Percentiles rank a stretch among this genome's conserved stretches.
phyloP scores from a whole-genome alignment of 2,329 filamentous ascomycete species.

The Aspergillus carbonarius region DNA sequence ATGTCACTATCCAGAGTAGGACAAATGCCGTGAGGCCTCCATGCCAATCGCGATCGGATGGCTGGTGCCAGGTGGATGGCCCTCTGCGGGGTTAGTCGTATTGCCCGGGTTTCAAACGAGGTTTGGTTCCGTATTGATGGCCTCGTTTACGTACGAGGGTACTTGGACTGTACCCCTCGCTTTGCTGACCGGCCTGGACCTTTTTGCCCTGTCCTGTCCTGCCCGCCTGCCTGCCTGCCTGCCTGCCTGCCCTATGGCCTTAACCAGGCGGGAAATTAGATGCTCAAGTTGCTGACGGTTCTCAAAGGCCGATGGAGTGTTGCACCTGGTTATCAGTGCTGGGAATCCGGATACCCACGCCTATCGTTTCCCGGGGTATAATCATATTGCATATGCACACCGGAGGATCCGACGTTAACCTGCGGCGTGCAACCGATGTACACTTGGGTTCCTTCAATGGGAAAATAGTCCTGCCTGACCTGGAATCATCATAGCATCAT shows the following conservation, averaged over 20 bases:
- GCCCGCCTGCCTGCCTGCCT: neutral
- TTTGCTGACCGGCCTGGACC: neutral
- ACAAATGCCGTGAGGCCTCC: neutral
- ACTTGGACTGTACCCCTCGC: constrained; percentile 3
- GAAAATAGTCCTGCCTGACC: neutral
- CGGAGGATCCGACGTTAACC: neutral
- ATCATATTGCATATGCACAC: neutral
- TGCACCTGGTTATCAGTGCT: neutral
- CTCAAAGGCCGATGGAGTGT: neutral
- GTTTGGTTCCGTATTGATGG: neutral
- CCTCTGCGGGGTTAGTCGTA: neutral
- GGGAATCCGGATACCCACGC: neutral
- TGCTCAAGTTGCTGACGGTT: neutral
- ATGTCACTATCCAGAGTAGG: neutral
- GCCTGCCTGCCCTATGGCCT: neutral
- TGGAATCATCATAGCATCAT: constrained; percentile 7
- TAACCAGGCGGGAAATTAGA: neutral
- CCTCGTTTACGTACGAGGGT: constrained; percentile 4
- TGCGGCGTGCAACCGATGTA: neutral
- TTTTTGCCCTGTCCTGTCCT: neutral
- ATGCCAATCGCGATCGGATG: neutral
- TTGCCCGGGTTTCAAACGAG: neutral
- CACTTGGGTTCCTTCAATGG: neutral
- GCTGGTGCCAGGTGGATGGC: neutral
- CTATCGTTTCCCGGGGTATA: neutral